Evolutionary conservation across 2,329 filamentous ascomycete species (phyloP), one percentile per base, ranked within the genome.

Genomic region (Arthroderma sp.): DNA sequence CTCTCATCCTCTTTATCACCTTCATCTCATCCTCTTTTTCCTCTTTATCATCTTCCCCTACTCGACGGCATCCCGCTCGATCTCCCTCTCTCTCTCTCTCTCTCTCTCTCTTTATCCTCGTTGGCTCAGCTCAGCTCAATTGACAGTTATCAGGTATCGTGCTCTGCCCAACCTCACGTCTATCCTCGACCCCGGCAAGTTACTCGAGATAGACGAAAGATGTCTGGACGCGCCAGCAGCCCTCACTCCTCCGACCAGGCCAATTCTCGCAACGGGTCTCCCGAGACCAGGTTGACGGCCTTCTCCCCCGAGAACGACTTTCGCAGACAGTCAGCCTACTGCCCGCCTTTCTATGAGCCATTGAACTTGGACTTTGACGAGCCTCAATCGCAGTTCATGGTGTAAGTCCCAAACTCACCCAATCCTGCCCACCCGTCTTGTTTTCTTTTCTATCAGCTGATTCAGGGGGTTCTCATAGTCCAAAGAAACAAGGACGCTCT

Each of bases 301-400:
- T 85, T 86, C 66, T 86, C 83, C 2, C 82, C 83, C 0, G 79
- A 81, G n/a, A n/a, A n/a, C n/a, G n/a, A n/a, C n/a, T n/a, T n/a
- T n/a, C n/a, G n/a, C n/a, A n/a, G n/a, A n/a, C n/a, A n/a, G n/a
- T n/a, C n/a, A n/a, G n/a, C n/a, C n/a, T n/a, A n/a, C n/a, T n/a
- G n/a, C n/a, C n/a, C n/a, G n/a, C n/a, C n/a, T n/a, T n/a, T n/a
- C n/a, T n/a, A n/a, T n/a, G n/a, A n/a, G n/a, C n/a, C n/a, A n/a
- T n/a, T n/a, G n/a, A n/a, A n/a, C n/a, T n/a, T n/a, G n/a, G n/a
- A n/a, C n/a, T n/a, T n/a, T n/a, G n/a, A n/a, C n/a, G n/a, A n/a
- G n/a, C n/a, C n/a, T n/a, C n/a, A n/a, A n/a, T n/a, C n/a, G n/a
- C n/a, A n/a, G n/a, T n/a, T n/a, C n/a, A n/a, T n/a, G n/a, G n/a